Evolutionary conservation across 371 early-diverging fungal species (phyloP).

Genomic region (Vittaforma corneae): DNA sequence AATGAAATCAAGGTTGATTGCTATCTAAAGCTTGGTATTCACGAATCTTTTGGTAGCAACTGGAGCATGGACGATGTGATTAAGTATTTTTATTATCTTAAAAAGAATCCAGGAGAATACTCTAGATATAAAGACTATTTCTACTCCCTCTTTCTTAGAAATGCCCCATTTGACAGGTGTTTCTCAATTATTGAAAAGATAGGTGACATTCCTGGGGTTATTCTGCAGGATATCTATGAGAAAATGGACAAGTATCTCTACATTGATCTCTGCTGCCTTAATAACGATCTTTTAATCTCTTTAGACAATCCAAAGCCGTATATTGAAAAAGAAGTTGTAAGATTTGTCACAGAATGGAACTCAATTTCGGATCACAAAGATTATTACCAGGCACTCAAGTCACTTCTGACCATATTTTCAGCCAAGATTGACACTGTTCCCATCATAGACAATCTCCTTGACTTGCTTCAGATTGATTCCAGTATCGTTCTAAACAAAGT

Average conservation of each 20-base stretch:
- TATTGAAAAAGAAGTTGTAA: conserved; percentile 28
- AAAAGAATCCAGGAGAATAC: conserved; percentile 15
- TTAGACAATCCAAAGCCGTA: conserved; percentile 24
- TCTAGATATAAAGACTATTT: conserved; percentile 9
- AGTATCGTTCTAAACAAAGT: conserved; percentile 33
- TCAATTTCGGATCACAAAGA: conserved; percentile 16
- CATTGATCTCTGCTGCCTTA: conserved; percentile 36
- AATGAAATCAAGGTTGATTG: conserved; percentile 36
- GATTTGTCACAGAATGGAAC: conserved; percentile 39
- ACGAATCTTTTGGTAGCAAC: conserved; percentile 17
- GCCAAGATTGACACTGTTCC: not conserved
- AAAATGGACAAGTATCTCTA: conserved; percentile 27
- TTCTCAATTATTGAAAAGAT: conserved; percentile 44
- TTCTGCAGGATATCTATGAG: conserved; percentile 40
- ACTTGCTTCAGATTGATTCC: conserved; percentile 44
- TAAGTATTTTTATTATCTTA: conserved; percentile 41
- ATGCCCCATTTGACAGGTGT: conserved; percentile 47
- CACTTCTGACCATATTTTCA: conserved; percentile 23
- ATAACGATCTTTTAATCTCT: conserved; percentile 35
- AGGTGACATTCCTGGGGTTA: conserved; percentile 28
- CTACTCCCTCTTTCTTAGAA: conserved; percentile 23
- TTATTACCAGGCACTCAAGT: conserved; percentile 27
- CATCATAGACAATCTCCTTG: conserved; percentile 8
- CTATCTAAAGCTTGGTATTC: conserved; percentile 15
- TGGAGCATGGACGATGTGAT: conserved; percentile 31